Evolutionary conservation across 176 grass and related monocot genomes (phyloP).

Genomic region (Cenchrus purpureus): DNA sequence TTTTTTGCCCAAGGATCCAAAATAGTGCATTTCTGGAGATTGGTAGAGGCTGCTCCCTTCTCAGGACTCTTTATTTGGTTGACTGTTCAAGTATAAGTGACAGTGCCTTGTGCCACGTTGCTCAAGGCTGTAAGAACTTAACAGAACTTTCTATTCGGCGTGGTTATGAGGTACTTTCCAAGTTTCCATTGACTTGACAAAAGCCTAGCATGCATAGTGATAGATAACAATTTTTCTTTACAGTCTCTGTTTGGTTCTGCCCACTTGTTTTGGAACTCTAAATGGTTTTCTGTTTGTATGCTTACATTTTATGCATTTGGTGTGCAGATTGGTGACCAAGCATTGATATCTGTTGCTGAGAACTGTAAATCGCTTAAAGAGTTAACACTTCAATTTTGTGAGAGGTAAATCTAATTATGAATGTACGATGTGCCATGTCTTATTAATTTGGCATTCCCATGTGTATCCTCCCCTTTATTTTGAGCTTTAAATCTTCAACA

Average conservation of each 20-base stretch:
- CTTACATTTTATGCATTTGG: conserved; percentile 17
- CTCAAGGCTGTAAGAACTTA: conserved; percentile 81
- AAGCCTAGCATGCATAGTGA: conserved; percentile 6
- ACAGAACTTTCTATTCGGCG: conserved; percentile 77
- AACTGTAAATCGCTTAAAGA: conserved; percentile 77
- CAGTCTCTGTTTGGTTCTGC: conserved; percentile 13
- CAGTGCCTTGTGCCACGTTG: conserved; percentile 74
- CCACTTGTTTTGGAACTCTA: background rate
- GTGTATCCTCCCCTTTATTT: background rate
- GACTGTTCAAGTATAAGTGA: conserved; percentile 82
- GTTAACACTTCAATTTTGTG: conserved; percentile 78
- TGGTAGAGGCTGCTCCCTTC: conserved; percentile 79
- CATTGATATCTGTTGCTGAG: conserved; percentile 72
- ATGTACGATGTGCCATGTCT: conserved; percentile 3
- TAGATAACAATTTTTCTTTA: conserved; percentile 4
- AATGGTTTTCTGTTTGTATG: conserved; percentile 12
- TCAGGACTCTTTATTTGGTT: conserved; percentile 70
- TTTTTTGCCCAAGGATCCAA: conserved; percentile 78
- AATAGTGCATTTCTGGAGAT: conserved; percentile 89
- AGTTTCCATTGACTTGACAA: background rate
- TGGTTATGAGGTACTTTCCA: conserved; percentile 78
- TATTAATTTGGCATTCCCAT: background rate
- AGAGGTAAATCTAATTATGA: conserved; percentile 57
- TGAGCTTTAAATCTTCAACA: conserved; percentile 7
- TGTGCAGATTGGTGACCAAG: conserved; percentile 74